phyloP scores from a whole-genome alignment of 805 yeast species.

The Grigorovia transvaalensis region DNA sequence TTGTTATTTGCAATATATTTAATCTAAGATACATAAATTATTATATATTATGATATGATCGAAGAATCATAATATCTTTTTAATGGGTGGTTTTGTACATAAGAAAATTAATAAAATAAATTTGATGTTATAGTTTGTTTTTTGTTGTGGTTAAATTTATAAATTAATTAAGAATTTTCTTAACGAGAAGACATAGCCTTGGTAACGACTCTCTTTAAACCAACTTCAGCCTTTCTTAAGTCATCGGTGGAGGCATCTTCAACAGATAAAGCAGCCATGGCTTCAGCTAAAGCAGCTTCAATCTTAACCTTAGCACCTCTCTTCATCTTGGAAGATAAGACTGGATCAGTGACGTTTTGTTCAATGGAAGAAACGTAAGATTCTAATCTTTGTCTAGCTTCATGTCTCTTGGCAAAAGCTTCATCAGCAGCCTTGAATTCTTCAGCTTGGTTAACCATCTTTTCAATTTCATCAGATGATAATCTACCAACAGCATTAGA shows the following conservation, averaged over 20 bases:
- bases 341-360: slow-evolving; percentile 96
- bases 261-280: slow-evolving; percentile 93
- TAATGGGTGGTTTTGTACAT: neutral
- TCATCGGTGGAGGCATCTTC: slow-evolving; percentile 96
- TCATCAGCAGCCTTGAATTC: slow-evolving; percentile 98
- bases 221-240: slow-evolving; percentile 97
- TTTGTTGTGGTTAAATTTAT: neutral
- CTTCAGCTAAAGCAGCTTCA: slow-evolving; percentile 96
- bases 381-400: slow-evolving; percentile 98
- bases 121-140: no score
- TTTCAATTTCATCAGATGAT: slow-evolving; percentile 91
- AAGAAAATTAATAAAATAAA: neutral
- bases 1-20: slow-evolving; percentile 1
- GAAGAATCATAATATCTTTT: neutral
- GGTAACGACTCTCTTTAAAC: slow-evolving; percentile 98
- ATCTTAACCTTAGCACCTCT: slow-evolving; percentile 94
- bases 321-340: slow-evolving; percentile 94
- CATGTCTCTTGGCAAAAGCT: slow-evolving; percentile 98
- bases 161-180: slow-evolving; percentile 21
- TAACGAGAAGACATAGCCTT: slow-evolving; percentile 98
- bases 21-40: slow-evolving; percentile 5
- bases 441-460: slow-evolving; percentile 98
- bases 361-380: slow-evolving; percentile 95
- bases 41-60: neutral
- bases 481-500: slow-evolving; percentile 98